These are phyloP conservation scores for Herpetomonas tarakana DNA, from an alignment of 208 protist species.

Conservation along the genomic window DNA sequence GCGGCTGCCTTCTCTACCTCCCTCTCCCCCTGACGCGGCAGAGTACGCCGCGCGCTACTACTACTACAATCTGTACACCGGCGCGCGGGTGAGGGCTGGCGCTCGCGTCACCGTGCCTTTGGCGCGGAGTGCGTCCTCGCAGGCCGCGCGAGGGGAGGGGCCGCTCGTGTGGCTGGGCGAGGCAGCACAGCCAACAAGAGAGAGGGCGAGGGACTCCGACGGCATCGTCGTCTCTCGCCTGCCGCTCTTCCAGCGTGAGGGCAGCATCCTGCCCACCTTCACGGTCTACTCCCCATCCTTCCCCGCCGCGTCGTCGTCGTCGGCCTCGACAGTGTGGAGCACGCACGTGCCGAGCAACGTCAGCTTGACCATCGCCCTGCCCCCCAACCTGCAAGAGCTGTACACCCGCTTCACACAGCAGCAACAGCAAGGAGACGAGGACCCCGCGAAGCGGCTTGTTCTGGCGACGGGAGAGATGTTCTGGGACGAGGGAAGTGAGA, in stretches of 20 bases:
- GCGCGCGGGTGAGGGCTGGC: no score
- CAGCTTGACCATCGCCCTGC: constrained; percentile 33
- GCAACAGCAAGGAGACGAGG: neutral
- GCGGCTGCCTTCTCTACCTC: neutral
- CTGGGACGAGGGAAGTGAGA: constrained; percentile 52
- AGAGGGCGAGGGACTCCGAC: neutral
- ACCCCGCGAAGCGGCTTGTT: constrained; percentile 1
- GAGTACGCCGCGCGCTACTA: no score
- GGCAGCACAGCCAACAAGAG: neutral
- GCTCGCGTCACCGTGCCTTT: neutral
- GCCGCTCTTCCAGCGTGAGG: constrained; percentile 30
- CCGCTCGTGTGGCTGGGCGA: neutral
- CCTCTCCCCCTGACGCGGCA: neutral
- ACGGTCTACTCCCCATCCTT: constrained; percentile 2
- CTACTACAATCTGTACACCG: neutral
- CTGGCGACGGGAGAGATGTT: constrained; percentile 41
- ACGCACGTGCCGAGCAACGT: constrained; percentile 31
- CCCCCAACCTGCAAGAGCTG: constrained; percentile 3
- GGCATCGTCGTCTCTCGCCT: neutral
- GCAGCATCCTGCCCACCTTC: constrained; percentile 24
- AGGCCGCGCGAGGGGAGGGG: neutral
- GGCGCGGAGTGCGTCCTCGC: no score
- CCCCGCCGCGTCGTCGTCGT: neutral
- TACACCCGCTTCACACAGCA: neutral
- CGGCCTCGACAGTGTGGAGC: constrained; percentile 9